phyloP scores from a whole-genome alignment of 2,329 filamentous ascomycete species.

The Paraphaeosphaeria minitans region DNA sequence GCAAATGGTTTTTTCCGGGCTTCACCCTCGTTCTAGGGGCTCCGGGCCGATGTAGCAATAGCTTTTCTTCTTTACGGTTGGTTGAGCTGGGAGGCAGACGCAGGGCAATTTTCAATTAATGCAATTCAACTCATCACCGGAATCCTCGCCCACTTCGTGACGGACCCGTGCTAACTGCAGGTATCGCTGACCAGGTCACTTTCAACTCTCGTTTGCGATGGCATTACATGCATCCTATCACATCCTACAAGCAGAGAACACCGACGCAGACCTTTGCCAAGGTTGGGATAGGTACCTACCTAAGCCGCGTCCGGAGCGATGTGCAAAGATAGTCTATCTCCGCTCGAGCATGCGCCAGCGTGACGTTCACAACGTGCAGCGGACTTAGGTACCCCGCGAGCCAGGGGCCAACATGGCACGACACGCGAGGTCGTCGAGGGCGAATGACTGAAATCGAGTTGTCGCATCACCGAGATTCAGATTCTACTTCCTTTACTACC shows the following conservation, averaged over 20 bases:
- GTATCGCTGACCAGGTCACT: no score
- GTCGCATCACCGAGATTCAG: neutral
- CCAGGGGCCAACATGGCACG: neutral
- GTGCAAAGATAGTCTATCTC: neutral
- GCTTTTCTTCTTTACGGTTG: neutral
- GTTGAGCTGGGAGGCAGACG: neutral
- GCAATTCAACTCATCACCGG: no score
- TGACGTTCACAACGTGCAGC: neutral
- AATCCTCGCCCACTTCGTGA: no score
- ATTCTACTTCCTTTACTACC: no score
- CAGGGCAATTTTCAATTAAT: neutral
- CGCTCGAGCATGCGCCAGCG: neutral
- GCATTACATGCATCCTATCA: neutral
- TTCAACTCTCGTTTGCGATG: neutral
- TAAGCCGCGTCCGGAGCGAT: neutral
- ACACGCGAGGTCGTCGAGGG: neutral
- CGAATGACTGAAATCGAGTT: neutral
- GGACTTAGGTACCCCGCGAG: neutral
- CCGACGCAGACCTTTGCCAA: neutral
- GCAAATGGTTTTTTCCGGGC: neutral
- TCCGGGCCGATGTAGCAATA: neutral
- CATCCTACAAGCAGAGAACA: neutral
- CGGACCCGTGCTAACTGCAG: neutral
- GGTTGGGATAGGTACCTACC: no score
- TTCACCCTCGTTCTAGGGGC: neutral